Evolutionary conservation across 192 early-diverging fungal species (phyloP).

Genomic region (Podila minutissima): DNA sequence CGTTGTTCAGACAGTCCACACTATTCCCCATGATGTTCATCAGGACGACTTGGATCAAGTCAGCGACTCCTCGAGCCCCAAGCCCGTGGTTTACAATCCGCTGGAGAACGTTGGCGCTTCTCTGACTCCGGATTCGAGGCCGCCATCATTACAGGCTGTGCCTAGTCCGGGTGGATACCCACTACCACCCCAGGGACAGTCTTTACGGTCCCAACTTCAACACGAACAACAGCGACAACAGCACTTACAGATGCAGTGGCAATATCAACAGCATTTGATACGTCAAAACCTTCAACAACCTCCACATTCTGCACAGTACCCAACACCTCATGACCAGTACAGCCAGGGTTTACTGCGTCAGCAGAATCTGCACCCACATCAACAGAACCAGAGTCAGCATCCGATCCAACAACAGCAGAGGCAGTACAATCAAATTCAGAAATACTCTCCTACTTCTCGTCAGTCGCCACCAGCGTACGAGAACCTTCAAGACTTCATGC

Average conservation of each 20-base stretch:
- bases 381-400: not conserved
- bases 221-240: not conserved
- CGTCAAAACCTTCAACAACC: not conserved
- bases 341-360: not conserved
- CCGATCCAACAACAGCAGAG: not conserved
- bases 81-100: not conserved
- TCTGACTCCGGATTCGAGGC: not conserved
- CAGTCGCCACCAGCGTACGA: not conserved
- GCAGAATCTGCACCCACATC: not conserved
- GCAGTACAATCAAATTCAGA: not conserved
- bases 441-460: not conserved
- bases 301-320: not conserved
- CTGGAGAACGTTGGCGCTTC: not conserved
- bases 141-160: not conserved
- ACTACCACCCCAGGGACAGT: not conserved
- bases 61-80: not conserved
- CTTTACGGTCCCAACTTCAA: not conserved
- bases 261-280: not conserved
- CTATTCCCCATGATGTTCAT: not conserved
- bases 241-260: not conserved
- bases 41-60: not conserved
- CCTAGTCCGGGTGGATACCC: not conserved
- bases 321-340: not conserved
- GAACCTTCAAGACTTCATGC: not conserved
- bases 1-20: not conserved